A percentile compares a stretch with the other conserved stretches of the same genome.
These are phyloP conservation scores for Penicillium salamii DNA, from an alignment of 495 filamentous ascomycete genomes.

Conservation along the genomic window DNA sequence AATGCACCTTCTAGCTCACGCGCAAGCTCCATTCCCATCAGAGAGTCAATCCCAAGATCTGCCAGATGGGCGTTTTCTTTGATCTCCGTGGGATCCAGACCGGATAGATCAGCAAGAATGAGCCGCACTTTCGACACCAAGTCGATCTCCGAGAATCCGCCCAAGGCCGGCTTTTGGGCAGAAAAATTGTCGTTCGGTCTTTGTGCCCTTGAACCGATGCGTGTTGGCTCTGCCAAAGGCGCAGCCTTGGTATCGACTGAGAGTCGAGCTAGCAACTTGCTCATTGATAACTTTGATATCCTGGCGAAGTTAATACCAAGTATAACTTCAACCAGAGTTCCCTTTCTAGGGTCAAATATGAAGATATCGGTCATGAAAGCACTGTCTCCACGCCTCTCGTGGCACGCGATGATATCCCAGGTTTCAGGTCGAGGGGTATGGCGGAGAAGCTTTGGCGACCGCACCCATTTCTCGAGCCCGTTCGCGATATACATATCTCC, in stretches of 20 bases:
- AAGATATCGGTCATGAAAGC: slow-evolving; percentile 49
- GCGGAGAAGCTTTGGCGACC: slow-evolving; percentile 33
- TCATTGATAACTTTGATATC: slow-evolving; percentile 43
- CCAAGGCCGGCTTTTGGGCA: neutral
- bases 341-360: slow-evolving; percentile 43
- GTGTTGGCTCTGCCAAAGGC: neutral
- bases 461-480: slow-evolving; percentile 46
- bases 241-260: neutral
- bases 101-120: slow-evolving; percentile 31
- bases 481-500: slow-evolving; percentile 49
- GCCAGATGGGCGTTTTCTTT: slow-evolving; percentile 27
- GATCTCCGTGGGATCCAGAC: slow-evolving; percentile 34
- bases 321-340: slow-evolving; percentile 44
- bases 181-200: neutral
- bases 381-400: slow-evolving; percentile 31
- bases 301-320: slow-evolving; percentile 48
- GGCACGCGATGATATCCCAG: slow-evolving; percentile 46
- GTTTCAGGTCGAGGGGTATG: slow-evolving; percentile 18
- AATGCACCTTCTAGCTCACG: slow-evolving; percentile 41
- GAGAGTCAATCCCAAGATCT: slow-evolving; percentile 51
- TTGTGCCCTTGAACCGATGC: neutral
- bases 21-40: slow-evolving; percentile 50
- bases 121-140: neutral
- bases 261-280: slow-evolving; percentile 26
- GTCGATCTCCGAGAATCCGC: neutral